A percentile compares a stretch with the other conserved stretches of the same genome.
These are phyloP conservation scores for Pseudozyma thailandica DNA, from an alignment of 1,284 basidiomycete species.

Conservation along the genomic window DNA sequence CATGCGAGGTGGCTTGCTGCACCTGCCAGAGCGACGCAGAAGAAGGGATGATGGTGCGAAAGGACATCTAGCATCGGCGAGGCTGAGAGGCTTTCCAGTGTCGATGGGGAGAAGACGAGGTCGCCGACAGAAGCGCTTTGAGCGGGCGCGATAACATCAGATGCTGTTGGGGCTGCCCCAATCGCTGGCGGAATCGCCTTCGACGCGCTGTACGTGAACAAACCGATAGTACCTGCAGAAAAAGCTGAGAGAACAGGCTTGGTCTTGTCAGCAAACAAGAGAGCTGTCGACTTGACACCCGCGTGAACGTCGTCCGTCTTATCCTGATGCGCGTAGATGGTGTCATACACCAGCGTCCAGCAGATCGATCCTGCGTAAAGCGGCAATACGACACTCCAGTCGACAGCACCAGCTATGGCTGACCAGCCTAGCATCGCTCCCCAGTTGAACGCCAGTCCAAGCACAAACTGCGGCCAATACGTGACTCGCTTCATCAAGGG, in stretches of 20 bases:
- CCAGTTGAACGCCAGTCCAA: slow-evolving; percentile 92
- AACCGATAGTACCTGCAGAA: slow-evolving; percentile 78
- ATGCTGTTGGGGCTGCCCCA: slow-evolving; percentile 11
- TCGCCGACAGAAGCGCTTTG: slow-evolving; percentile 22
- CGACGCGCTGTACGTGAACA: slow-evolving; percentile 76
- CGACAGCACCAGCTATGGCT: slow-evolving; percentile 82
- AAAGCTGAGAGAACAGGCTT: slow-evolving; percentile 81
- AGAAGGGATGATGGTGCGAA: slow-evolving; percentile 75
- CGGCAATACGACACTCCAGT: slow-evolving; percentile 80
- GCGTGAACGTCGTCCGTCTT: slow-evolving; percentile 88
- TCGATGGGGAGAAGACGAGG: slow-evolving; percentile 21
- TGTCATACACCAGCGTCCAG: slow-evolving; percentile 98
- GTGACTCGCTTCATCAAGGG: slow-evolving; percentile 98
- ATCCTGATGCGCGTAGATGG: slow-evolving; percentile 99
- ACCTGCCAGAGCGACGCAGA: slow-evolving; percentile 77
- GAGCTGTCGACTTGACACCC: slow-evolving; percentile 92
- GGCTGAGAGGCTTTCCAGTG: slow-evolving; percentile 11
- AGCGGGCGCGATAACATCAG: slow-evolving; percentile 6
- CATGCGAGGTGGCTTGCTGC: slow-evolving; percentile 83
- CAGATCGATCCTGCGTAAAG: slow-evolving; percentile 88
- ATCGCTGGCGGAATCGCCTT: slow-evolving; percentile 26
- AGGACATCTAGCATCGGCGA: slow-evolving; percentile 23
- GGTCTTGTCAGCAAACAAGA: slow-evolving; percentile 81
- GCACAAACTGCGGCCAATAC: slow-evolving; percentile 87
- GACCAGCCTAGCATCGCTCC: slow-evolving; percentile 96